Percentiles rank a stretch among this genome's conserved stretches.
Conservation (phyloP, 768 basidiomycete genomes). For the Hysterangium stoloniferum region DNA sequence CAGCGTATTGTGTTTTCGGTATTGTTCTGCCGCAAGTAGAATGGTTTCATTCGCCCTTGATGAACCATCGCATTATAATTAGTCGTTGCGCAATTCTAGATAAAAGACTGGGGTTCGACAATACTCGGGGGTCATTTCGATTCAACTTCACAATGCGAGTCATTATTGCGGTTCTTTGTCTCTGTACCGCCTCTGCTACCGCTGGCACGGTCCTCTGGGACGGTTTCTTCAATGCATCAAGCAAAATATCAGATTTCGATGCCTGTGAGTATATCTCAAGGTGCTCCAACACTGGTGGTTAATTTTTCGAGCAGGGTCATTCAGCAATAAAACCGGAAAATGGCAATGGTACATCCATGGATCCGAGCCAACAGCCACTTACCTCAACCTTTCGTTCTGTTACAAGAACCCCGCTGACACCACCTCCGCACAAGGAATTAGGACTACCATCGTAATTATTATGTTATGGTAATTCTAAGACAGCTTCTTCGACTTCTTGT, state of each 20-base stretch:
- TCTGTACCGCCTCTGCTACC: conserved; percentile 23
- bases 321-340: conserved; percentile 44
- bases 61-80: no score
- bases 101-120: no score
- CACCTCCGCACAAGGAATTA: conserved; percentile 41
- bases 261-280: conserved; percentile 1
- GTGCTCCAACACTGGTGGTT: not conserved
- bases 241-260: conserved; percentile 42
- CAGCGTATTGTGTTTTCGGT: no score
- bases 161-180: conserved; percentile 16
- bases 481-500: not conserved
- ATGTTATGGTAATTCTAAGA: not conserved
- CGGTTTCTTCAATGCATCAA: conserved; percentile 44
- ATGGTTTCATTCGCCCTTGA: no score
- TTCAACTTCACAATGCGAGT: conserved; percentile 16
- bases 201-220: conserved; percentile 50
- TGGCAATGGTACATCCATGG: conserved; percentile 62
- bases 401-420: conserved; percentile 56
- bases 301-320: conserved; percentile 37
- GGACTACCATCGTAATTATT: conserved; percentile 35
- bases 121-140: no score
- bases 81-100: no score
- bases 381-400: conserved; percentile 40
- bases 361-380: conserved; percentile 39
- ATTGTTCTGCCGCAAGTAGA: no score